These are phyloP conservation scores for Kodamaea leandrae DNA, from an alignment of 805 yeast species.

Conservation along the genomic window DNA sequence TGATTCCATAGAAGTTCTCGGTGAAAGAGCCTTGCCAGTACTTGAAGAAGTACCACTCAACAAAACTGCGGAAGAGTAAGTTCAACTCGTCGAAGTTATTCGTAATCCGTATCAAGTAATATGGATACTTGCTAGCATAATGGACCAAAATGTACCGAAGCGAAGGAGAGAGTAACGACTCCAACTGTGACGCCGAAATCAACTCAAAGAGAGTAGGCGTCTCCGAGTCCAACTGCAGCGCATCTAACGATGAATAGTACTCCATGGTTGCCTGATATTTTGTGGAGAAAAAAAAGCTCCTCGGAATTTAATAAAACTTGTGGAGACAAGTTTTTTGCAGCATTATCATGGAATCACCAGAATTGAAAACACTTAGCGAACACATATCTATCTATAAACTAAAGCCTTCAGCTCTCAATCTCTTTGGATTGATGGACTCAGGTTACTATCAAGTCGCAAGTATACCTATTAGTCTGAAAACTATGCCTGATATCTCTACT, in stretches of 20 bases:
- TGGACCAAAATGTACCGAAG: constrained; percentile 75
- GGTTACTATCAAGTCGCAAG: too few relatives aligned
- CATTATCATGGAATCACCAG: neutral
- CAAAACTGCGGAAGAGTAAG: constrained; percentile 51
- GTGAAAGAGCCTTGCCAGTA: constrained; percentile 84
- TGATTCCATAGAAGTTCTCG: constrained; percentile 88
- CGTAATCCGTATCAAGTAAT: constrained; percentile 56
- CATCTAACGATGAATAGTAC: constrained; percentile 75
- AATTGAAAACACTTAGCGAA: neutral
- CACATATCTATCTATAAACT: neutral
- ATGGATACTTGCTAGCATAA: constrained; percentile 77
- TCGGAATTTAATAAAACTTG: neutral
- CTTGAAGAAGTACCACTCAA: constrained; percentile 70
- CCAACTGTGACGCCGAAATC: constrained; percentile 76
- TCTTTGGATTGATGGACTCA: too few relatives aligned
- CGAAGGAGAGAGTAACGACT: constrained; percentile 76
- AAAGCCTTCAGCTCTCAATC: neutral
- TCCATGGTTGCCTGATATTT: constrained; percentile 51
- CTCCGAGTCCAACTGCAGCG: constrained; percentile 68
- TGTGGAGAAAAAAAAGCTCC: constrained; percentile 8
- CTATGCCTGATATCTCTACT: too few relatives aligned
- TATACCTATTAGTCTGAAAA: too few relatives aligned
- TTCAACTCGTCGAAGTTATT: constrained; percentile 78
- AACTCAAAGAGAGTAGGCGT: constrained; percentile 89
- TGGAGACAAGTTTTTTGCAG: constrained; percentile 2